Conservation (phyloP, 371 early-diverging fungal species). For the Parasitella parasitica region DNA sequence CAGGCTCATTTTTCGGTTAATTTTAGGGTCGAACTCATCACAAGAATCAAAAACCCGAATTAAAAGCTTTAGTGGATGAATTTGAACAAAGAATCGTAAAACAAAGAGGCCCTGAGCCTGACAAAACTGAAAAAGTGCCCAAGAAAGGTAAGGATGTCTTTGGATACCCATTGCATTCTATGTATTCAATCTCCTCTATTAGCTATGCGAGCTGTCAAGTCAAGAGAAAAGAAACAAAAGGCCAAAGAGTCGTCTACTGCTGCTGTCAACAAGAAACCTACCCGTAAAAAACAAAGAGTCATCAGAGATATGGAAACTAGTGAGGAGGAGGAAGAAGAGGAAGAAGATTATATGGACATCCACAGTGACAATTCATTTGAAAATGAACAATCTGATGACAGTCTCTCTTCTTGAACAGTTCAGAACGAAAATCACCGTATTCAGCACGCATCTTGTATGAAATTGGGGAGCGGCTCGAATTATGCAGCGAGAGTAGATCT, state of each 20-base stretch:
- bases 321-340: constrained; percentile 4
- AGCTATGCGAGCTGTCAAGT: constrained; percentile 3
- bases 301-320: background rate
- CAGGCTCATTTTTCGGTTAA: background rate
- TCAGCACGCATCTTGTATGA: no score
- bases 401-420: no score
- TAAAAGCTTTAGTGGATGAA: constrained; percentile 78
- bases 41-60: constrained; percentile 69
- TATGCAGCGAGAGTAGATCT: no score
- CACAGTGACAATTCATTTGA: constrained; percentile 1
- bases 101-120: constrained; percentile 25
- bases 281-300: constrained; percentile 12
- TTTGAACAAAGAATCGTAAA: constrained; percentile 64
- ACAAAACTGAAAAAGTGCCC: constrained; percentile 12
- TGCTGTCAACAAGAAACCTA: background rate
- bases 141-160: constrained; percentile 6
- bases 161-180: background rate
- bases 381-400: constrained; percentile 1
- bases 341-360: background rate
- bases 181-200: background rate
- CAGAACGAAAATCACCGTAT: no score
- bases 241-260: background rate
- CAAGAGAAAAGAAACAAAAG: background rate
- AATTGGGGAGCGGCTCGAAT: no score
- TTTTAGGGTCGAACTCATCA: constrained; percentile 57